These are phyloP conservation scores for Leccinum solheimii DNA, from an alignment of 1,284 basidiomycete genomes.

Conservation along the genomic window DNA sequence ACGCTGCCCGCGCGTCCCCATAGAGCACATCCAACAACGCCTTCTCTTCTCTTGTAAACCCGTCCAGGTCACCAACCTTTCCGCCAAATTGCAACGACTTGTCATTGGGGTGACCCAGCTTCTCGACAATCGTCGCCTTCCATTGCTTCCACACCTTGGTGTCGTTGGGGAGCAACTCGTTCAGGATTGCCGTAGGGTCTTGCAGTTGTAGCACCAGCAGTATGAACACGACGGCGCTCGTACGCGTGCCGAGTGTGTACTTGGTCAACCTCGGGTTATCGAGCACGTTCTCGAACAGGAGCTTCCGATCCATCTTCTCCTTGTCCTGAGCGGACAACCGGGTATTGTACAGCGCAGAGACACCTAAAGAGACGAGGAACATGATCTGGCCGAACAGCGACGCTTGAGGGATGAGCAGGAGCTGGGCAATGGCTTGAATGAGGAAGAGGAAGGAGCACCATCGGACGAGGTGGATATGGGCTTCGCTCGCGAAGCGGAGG, in stretches of 20 bases:
- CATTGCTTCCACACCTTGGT: slow-evolving; percentile 20
- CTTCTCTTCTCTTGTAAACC: slow-evolving; percentile 4
- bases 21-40: slow-evolving; percentile 12
- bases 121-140: slow-evolving; percentile 9
- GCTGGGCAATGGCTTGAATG: slow-evolving; percentile 20
- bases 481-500: slow-evolving; percentile 24
- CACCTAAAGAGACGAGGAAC: neutral
- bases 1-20: slow-evolving; percentile 10
- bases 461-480: slow-evolving; percentile 20
- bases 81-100: neutral
- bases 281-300: slow-evolving; percentile 9
- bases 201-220: neutral
- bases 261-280: slow-evolving; percentile 12
- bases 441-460: slow-evolving; percentile 26
- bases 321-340: slow-evolving; percentile 22
- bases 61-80: slow-evolving; percentile 3
- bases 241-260: slow-evolving; percentile 20
- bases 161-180: slow-evolving; percentile 19
- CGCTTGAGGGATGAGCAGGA: slow-evolving; percentile 15
- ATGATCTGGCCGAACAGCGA: neutral
- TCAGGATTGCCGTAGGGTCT: neutral
- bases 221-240: slow-evolving; percentile 18
- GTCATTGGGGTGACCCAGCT: neutral
- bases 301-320: slow-evolving; percentile 17
- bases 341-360: slow-evolving; percentile 14